phyloP scores from a whole-genome alignment of 768 basidiomycete genomes.

The Calocybe indica region DNA sequence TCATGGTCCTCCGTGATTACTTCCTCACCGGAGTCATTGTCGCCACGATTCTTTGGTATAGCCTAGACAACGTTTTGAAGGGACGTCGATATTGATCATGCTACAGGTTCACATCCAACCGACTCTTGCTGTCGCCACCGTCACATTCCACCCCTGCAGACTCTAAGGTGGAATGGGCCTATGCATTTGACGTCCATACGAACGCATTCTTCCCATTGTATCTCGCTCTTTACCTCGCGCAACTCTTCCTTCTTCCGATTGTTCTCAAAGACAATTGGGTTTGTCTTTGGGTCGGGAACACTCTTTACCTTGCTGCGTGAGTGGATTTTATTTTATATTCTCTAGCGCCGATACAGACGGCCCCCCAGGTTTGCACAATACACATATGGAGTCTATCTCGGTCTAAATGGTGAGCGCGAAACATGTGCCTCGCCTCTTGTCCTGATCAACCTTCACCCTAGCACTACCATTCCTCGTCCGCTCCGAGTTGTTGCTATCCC shows the following conservation, averaged over 20 bases:
- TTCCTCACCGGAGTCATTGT: conserved; percentile 69
- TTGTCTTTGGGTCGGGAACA: conserved; percentile 91
- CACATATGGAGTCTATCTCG: conserved; percentile 86
- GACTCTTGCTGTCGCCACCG: conserved; percentile 61
- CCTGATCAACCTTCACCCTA: conserved; percentile 19
- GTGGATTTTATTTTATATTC: conserved; percentile 16
- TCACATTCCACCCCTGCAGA: conserved; percentile 69
- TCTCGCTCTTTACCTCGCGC: conserved; percentile 83
- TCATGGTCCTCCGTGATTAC: conserved; percentile 90
- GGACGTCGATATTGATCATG: conserved; percentile 6
- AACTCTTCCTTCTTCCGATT: conserved; percentile 81
- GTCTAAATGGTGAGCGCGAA: conserved; percentile 54
- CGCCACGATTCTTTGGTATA: conserved; percentile 74
- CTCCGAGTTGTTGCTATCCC: conserved; percentile 85
- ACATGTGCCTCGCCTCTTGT: background rate
- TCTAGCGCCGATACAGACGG: conserved; percentile 3
- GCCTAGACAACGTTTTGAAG: background rate
- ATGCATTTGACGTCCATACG: conserved; percentile 95
- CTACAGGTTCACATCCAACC: conserved; percentile 67
- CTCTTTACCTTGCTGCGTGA: conserved; percentile 83
- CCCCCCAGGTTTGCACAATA: conserved; percentile 74
- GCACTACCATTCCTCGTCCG: conserved; percentile 94
- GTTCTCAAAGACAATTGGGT: conserved; percentile 86
- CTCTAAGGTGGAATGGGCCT: conserved; percentile 82
- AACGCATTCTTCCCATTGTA: conserved; percentile 96